Evolutionary conservation across 257 asterid species (phyloP).

Genomic region (Nicotiana tomentosiformis): DNA sequence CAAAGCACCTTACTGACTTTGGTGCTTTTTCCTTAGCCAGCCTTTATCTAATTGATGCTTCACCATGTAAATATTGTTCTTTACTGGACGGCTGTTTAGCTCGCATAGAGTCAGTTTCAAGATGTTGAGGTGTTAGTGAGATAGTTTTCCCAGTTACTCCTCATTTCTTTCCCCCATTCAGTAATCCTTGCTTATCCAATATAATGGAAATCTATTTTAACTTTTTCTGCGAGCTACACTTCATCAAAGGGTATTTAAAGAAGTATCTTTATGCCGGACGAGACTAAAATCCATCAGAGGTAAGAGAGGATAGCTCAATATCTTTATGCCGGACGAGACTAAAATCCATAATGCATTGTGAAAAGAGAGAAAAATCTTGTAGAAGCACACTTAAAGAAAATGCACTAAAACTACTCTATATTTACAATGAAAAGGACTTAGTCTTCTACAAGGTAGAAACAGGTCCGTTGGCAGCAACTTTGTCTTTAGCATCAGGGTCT

Average conservation of each 20-base stretch:
- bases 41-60: background rate
- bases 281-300: no score
- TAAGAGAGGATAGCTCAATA: background rate
- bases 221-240: background rate
- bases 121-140: background rate
- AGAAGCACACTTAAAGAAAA: no score
- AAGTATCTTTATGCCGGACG: no score
- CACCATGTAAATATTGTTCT: background rate
- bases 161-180: background rate
- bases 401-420: no score
- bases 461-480: no score
- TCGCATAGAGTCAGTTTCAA: background rate
- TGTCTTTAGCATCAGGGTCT: no score
- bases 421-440: no score
- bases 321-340: background rate
- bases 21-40: background rate
- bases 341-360: background rate
- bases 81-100: background rate
- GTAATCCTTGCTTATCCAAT: background rate
- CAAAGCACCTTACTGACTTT: background rate
- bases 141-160: background rate
- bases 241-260: background rate
- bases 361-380: background rate
- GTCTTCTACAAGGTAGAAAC: no score
- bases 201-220: background rate